These are phyloP conservation scores for Salix arbutifolia DNA, from an alignment of 345 rosid species.

Conservation along the genomic window DNA sequence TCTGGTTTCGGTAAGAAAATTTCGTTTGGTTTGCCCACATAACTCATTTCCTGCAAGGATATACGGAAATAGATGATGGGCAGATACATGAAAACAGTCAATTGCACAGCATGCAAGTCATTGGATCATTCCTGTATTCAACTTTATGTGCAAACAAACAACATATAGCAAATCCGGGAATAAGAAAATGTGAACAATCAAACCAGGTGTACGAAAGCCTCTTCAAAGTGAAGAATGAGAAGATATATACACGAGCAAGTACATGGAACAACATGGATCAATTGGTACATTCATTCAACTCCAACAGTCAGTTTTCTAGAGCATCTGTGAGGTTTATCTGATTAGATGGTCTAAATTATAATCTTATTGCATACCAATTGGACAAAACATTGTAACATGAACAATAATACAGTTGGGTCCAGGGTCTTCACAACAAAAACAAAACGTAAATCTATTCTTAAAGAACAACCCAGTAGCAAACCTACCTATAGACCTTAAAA, in stretches of 20 bases:
- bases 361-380: background rate
- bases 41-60: background rate
- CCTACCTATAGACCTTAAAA: background rate
- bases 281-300: background rate
- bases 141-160: background rate
- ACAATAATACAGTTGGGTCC: background rate
- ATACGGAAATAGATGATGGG: background rate
- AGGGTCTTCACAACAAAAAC: slow-evolving; percentile 1
- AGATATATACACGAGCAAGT: background rate
- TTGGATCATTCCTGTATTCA: background rate
- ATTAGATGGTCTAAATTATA: background rate
- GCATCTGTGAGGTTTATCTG: background rate
- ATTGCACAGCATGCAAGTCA: background rate
- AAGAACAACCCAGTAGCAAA: background rate
- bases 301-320: background rate
- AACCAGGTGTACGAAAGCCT: background rate
- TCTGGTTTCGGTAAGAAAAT: background rate
- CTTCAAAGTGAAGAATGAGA: background rate
- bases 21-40: background rate
- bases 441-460: background rate
- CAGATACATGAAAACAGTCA: background rate
- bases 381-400: background rate
- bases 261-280: background rate
- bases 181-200: background rate
- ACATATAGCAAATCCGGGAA: background rate